Evolutionary conservation across 1,139 yeast genomes (phyloP).

Genomic region (Blastobotrys capitulatus): DNA sequence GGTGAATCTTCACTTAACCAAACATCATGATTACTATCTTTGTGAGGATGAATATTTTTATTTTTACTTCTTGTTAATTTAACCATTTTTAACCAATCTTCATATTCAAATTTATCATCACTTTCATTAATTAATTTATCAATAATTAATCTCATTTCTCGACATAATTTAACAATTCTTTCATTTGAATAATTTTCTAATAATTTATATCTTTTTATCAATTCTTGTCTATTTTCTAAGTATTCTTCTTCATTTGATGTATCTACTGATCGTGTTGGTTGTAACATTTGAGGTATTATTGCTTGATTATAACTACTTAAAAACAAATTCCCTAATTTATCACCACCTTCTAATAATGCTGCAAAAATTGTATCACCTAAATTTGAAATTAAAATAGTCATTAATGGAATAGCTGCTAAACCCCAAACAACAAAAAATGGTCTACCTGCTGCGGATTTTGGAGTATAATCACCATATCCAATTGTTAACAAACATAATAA

Average conservation of each 20-base stretch:
- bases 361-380: constrained; percentile 57
- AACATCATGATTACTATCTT: constrained; percentile 33
- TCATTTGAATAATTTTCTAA: neutral
- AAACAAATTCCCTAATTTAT: constrained; percentile 9
- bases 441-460: constrained; percentile 57
- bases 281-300: neutral
- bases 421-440: constrained; percentile 78
- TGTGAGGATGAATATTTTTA: neutral
- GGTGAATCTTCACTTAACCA: constrained; percentile 13
- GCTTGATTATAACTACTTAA: neutral
- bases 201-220: neutral
- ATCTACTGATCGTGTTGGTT: constrained; percentile 11
- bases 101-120: constrained; percentile 7
- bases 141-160: neutral
- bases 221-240: neutral
- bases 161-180: neutral
- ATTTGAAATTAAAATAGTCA: constrained; percentile 74
- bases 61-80: neutral
- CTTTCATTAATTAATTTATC: constrained; percentile 6
- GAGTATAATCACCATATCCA: constrained; percentile 78
- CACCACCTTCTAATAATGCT: constrained; percentile 8
- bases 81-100: constrained; percentile 10
- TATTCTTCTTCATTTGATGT: neutral
- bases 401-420: constrained; percentile 72
- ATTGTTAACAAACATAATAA: constrained; percentile 70